Conservation (phyloP, 2,329 filamentous ascomycete genomes). For the Diaporthe helianthi region DNA sequence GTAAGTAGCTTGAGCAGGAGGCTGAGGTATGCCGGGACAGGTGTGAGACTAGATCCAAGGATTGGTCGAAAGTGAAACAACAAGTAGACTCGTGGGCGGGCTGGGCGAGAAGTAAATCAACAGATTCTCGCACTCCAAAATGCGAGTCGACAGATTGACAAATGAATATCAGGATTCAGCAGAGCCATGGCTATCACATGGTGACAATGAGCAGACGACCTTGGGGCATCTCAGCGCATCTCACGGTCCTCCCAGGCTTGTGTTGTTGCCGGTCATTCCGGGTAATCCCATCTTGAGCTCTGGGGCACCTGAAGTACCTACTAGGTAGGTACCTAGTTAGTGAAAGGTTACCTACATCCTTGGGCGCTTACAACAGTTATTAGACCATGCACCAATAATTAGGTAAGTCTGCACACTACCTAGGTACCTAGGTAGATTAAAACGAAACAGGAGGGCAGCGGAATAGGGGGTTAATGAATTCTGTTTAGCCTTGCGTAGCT, state of each 20-base stretch:
- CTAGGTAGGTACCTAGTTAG: neutral
- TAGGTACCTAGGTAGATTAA: too few species aligned
- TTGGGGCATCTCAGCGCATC: neutral
- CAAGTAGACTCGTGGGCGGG: neutral
- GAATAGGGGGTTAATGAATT: constrained; percentile 19
- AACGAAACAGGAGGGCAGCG: neutral
- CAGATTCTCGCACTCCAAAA: neutral
- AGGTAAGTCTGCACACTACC: too few species aligned
- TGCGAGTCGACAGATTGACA: neutral
- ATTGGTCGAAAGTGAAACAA: constrained; percentile 7
- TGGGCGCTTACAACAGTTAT: neutral
- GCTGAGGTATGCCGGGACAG: neutral
- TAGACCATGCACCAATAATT: neutral
- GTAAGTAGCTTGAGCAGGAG: neutral
- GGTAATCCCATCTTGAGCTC: neutral
- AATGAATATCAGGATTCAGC: neutral
- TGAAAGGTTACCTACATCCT: neutral
- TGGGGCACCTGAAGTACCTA: neutral
- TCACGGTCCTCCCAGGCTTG: constrained; percentile 8
- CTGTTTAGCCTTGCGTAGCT: neutral
- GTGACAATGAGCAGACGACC: neutral
- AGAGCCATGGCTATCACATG: neutral
- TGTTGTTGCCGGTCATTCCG: constrained; percentile 3
- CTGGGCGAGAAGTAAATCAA: constrained; percentile 16
- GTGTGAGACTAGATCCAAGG: constrained; percentile 5